Base-by-base conservation (phyloP, 108 stramenopile genomes). In the Nannochloropsis gaditana region DNA sequence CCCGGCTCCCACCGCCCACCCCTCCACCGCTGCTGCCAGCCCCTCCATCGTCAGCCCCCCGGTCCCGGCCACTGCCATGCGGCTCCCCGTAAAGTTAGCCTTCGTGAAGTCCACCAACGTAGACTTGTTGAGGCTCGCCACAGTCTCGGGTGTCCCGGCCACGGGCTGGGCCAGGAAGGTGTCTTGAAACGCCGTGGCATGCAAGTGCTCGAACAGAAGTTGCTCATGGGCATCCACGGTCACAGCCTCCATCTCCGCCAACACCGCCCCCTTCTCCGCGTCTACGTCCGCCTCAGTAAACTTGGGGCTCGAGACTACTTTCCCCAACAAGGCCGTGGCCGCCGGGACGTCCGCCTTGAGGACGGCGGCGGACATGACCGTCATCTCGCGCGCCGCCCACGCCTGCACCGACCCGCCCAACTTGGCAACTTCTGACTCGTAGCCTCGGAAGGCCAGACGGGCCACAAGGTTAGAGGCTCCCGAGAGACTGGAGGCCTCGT, bases 361-460 rank as follows among this genome's bases (percentile, higher is more conserved):
- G 5, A 98, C 97, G 86, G 96, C 96, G 87, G 99, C 97, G 91
- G 94, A 97, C 92, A 97, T 97, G n/a, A 97, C 96, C n/a, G 97
- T 99, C 91, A 97, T 96, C 90, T 99, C 99, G 11, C 99, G 93
- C 47, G 91, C 91, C 9, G 96, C 97, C 88, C 97, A 97, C 9
- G 97, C 97, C 85, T 79, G 21, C 44, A 87, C 79, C 4, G 44
- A 31, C n/a, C 86, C 84, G n/a, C 88, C 86, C 80, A 85, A 41
- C 41, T 82, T 83, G 41, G 88, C 88, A 9, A 87, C 44, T 42
- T 84, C 87, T 43, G 83, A 17, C 81, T 87, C 86, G 42, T 85
- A 44, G 11, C 85, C 85, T 85, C 97, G 96, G 93, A 99, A 99
- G 84, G 95, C 95, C 94, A 98, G 95, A 93, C 97, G 97, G 87